These are phyloP conservation scores for Fusarium protoensiforme DNA, from an alignment of 2,329 filamentous ascomycete species.

Conservation along the genomic window DNA sequence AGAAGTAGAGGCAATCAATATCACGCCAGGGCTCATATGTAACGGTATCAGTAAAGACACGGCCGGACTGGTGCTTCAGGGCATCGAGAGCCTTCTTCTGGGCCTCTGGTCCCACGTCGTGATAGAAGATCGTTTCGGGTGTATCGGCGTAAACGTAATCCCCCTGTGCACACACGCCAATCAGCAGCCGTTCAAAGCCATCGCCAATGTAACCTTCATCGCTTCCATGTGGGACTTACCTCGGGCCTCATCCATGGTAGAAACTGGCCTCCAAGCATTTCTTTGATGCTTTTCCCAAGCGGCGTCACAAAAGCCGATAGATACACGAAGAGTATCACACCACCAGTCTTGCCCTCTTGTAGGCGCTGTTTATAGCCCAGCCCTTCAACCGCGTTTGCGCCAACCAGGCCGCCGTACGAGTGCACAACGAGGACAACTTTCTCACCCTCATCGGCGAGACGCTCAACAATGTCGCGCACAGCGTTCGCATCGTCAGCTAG, in stretches of 20 bases:
- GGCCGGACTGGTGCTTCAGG: constrained; percentile 25
- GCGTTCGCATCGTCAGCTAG: constrained; percentile 46
- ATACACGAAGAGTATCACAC: constrained; percentile 52
- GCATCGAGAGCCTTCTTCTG: constrained; percentile 17
- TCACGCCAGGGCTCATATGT: constrained; percentile 44
- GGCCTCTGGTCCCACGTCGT: constrained; percentile 31
- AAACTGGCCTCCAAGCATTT: constrained; percentile 38
- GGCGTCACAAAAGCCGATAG: constrained; percentile 48
- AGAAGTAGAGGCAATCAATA: constrained; percentile 42
- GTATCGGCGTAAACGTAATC: constrained; percentile 24
- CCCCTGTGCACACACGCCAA: background rate
- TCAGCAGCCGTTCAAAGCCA: background rate
- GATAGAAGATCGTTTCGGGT: constrained; percentile 37
- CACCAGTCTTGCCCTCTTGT: constrained; percentile 48
- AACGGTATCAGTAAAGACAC: constrained; percentile 33
- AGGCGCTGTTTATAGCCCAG: constrained; percentile 48
- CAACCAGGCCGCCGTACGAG: constrained; percentile 56
- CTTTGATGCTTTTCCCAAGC: constrained; percentile 37
- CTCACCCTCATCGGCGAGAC: constrained; percentile 49
- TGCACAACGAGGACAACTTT: constrained; percentile 56
- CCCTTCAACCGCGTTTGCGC: constrained; percentile 50
- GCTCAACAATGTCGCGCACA: constrained; percentile 41
- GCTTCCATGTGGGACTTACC: constrained; percentile 15
- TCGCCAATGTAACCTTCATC: background rate
- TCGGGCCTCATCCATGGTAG: constrained; percentile 44